phyloP scores from a whole-genome alignment of 2,329 filamentous ascomycete genomes.

The Gremmenia infestans region DNA sequence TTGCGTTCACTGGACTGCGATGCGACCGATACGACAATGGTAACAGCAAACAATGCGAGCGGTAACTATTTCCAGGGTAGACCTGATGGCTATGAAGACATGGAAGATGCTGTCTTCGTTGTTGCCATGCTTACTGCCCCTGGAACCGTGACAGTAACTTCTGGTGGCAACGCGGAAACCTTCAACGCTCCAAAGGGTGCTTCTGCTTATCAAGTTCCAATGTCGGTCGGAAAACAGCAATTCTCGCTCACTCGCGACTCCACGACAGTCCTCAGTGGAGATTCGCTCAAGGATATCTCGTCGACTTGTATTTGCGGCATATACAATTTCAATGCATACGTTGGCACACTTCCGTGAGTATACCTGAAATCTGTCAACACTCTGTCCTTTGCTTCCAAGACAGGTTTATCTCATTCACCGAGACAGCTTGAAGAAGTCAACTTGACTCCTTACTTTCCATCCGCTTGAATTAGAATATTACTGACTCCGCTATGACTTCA shows the following conservation, averaged over 20 bases:
- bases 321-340: constrained; percentile 26
- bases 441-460: neutral
- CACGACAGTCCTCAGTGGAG: constrained; percentile 12
- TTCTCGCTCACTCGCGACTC: constrained; percentile 15
- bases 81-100: constrained; percentile 28
- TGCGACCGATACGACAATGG: constrained; percentile 31
- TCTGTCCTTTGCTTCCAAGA: neutral
- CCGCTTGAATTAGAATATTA: neutral
- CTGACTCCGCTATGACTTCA: neutral
- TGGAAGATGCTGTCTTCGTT: constrained; percentile 26
- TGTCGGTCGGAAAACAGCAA: constrained; percentile 19
- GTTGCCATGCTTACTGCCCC: constrained; percentile 26
- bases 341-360: constrained; percentile 16
- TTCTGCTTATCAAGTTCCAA: constrained; percentile 15
- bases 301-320: constrained; percentile 19
- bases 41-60: constrained; percentile 13
- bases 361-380: neutral
- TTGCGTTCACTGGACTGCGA: constrained; percentile 29
- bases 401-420: too few relatives aligned
- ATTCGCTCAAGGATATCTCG: constrained; percentile 16
- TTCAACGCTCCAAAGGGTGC: constrained; percentile 20
- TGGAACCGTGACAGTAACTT: constrained; percentile 27
- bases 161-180: constrained; percentile 21
- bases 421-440: neutral
- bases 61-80: constrained; percentile 23